Evolutionary conservation across 768 basidiomycete genomes (phyloP).

Genomic region (Leucosporidium creatinivorum): DNA sequence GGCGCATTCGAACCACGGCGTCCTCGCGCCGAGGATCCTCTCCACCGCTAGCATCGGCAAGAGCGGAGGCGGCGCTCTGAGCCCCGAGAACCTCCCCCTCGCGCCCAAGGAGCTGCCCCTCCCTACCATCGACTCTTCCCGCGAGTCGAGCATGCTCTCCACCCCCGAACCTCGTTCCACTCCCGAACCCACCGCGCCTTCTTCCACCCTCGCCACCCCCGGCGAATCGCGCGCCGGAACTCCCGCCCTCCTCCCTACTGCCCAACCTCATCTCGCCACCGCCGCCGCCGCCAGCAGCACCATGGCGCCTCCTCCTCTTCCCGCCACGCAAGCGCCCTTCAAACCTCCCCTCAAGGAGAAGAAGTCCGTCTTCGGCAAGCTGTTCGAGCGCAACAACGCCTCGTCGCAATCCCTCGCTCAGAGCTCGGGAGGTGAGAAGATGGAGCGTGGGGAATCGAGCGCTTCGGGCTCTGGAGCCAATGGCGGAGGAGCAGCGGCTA

Average conservation of each 20-base stretch:
- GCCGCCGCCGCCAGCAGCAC: not conserved
- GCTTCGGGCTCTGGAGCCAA: not conserved
- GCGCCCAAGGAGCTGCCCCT: not conserved
- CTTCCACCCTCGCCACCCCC: conserved; percentile 2
- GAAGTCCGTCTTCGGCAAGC: conserved; percentile 32
- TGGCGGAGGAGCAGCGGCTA: not conserved
- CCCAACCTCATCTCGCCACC: not conserved
- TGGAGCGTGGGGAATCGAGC: conserved; percentile 2
- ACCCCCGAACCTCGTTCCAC: not conserved
- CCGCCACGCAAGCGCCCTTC: not conserved
- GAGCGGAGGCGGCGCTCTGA: not conserved
- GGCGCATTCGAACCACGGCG: not conserved
- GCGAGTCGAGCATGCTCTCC: no score
- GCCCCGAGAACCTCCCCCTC: conserved; percentile 1
- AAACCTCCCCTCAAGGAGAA: conserved; percentile 7
- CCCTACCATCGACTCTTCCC: not conserved
- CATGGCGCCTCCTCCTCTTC: not conserved
- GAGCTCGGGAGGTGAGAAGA: not conserved
- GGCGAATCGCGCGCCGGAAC: not conserved
- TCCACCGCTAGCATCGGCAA: not conserved
- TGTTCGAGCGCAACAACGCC: conserved; percentile 21
- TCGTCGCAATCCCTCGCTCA: not conserved
- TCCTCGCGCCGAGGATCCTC: not conserved
- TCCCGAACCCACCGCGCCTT: not conserved
- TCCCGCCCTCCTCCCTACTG: no score